A percentile compares a stretch with the other conserved stretches of the same genome.
phyloP scores from a whole-genome alignment of 108 stramenopile species.

The Aurantiochytrium sp. region DNA sequence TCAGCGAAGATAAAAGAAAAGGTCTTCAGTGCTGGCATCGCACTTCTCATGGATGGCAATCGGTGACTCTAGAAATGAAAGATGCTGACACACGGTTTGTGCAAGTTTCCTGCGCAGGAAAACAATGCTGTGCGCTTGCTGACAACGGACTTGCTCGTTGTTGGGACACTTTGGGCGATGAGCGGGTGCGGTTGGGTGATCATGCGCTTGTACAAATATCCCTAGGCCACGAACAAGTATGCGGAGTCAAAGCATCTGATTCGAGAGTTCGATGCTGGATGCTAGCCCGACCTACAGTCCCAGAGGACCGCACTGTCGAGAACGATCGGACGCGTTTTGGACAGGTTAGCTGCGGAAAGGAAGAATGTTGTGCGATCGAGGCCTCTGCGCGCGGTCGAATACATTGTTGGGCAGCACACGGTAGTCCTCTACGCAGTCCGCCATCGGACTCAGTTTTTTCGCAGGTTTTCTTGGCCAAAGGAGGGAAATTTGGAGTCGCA shows the following conservation, averaged over 20 bases:
- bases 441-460: neutral
- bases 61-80: neutral
- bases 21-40: neutral
- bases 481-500: neutral
- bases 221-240: neutral
- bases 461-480: neutral
- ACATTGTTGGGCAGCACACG: neutral
- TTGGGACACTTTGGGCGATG: neutral
- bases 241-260: neutral
- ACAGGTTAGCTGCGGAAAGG: neutral
- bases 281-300: neutral
- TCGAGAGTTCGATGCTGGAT: neutral
- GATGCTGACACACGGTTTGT: neutral
- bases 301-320: neutral
- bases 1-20: neutral
- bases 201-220: neutral
- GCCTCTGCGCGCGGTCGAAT: neutral
- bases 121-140: neutral
- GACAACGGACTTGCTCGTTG: neutral
- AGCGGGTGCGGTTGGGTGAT: neutral
- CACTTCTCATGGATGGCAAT: neutral
- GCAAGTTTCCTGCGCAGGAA: neutral
- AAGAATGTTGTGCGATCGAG: neutral
- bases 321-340: neutral
- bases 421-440: neutral